phyloP scores from a whole-genome alignment of 768 basidiomycete species.

The Lenzites betulinus region DNA sequence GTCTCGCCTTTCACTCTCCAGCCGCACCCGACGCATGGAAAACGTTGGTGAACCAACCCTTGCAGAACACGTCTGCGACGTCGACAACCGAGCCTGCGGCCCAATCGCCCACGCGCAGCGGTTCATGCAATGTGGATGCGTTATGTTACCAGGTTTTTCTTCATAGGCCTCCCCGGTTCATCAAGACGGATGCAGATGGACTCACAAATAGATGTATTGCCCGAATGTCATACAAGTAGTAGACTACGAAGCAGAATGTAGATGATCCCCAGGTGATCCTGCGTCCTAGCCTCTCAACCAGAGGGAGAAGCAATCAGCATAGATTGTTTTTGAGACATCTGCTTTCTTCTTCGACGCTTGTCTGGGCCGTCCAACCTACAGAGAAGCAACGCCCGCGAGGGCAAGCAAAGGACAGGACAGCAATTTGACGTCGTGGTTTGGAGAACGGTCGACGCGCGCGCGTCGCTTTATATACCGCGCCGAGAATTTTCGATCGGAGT shows the following conservation, averaged over 20 bases:
- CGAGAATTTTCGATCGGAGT: slow-evolving; percentile 20
- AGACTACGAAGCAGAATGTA: slow-evolving; percentile 46
- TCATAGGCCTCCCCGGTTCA: slow-evolving; percentile 51
- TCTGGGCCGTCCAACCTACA: slow-evolving; percentile 82
- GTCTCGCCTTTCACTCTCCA: slow-evolving; percentile 90
- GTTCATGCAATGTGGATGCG: slow-evolving; percentile 58
- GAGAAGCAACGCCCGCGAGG: slow-evolving; percentile 36
- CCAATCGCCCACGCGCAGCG: slow-evolving; percentile 14
- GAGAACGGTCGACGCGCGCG: slow-evolving; percentile 15
- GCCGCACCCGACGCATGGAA: slow-evolving; percentile 61
- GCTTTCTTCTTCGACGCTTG: slow-evolving; percentile 77
- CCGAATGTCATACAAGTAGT: slow-evolving; percentile 11
- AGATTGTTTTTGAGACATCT: slow-evolving; percentile 87
- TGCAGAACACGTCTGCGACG: slow-evolving; percentile 10
- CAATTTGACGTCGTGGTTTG: slow-evolving; percentile 76
- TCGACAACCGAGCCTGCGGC: background rate
- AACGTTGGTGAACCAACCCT: slow-evolving; percentile 28
- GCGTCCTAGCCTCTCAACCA: slow-evolving; percentile 90
- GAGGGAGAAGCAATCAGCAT: slow-evolving; percentile 87
- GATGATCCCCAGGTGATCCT: slow-evolving; percentile 87
- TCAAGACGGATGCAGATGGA: slow-evolving; percentile 15
- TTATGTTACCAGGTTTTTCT: slow-evolving; percentile 89
- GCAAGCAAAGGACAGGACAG: slow-evolving; percentile 63
- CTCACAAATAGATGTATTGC: slow-evolving; percentile 13
- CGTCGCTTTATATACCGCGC: slow-evolving; percentile 1